Conservation (phyloP, 2,329 filamentous ascomycete species). For the Diaporthe batatas region DNA sequence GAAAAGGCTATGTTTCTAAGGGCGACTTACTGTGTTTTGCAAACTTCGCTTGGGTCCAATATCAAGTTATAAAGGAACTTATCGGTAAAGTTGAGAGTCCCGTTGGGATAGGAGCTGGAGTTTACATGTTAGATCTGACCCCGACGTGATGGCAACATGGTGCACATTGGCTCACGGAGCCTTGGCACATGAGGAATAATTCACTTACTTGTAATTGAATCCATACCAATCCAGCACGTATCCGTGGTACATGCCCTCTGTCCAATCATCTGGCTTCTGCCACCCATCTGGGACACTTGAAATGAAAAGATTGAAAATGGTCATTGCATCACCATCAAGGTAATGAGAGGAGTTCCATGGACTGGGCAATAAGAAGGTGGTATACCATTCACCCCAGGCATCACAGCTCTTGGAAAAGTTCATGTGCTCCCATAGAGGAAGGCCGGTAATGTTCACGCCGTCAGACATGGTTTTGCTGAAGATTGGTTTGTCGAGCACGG, state of each 20-base stretch:
- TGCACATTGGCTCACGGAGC: not conserved
- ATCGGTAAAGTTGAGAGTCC: too few relatives aligned
- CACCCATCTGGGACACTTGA: not conserved
- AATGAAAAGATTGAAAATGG: not conserved
- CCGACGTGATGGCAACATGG: not conserved
- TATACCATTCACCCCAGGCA: not conserved
- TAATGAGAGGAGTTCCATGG: not conserved
- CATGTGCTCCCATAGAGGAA: not conserved
- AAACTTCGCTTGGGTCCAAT: fast-evolving
- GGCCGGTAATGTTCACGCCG: not conserved
- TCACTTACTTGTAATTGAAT: not conserved
- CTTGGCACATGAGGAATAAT: not conserved
- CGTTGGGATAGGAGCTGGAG: not conserved
- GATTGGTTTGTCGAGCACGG: not conserved
- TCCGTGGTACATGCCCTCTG: not conserved
- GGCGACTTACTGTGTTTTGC: not conserved
- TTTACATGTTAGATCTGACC: not conserved
- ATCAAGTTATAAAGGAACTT: not conserved
- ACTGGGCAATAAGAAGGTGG: not conserved
- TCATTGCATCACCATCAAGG: not conserved
- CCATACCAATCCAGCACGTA: not conserved
- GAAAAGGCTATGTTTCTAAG: not conserved
- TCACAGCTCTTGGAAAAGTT: not conserved
- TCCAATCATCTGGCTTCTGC: not conserved
- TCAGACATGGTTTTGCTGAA: not conserved